These are phyloP conservation scores for Phytophthora nicotianae DNA, from an alignment of 352 stramenopile genomes.

Conservation along the genomic window DNA sequence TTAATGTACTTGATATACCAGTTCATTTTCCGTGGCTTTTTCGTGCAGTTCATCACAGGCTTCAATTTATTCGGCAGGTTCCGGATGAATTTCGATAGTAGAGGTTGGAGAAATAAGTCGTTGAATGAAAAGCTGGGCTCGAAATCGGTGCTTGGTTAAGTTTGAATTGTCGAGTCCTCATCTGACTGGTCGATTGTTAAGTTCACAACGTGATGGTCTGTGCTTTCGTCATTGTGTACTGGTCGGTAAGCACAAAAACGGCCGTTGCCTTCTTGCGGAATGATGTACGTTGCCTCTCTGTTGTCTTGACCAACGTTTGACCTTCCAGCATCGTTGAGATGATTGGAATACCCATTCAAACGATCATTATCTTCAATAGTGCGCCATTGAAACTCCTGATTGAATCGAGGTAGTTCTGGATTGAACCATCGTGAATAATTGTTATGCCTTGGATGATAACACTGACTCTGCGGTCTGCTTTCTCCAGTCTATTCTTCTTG, in stretches of 20 bases:
- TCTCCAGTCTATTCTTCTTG: neutral
- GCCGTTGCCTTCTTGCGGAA: neutral
- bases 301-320: neutral
- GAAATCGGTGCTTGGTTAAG: conserved; percentile 9
- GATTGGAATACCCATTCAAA: neutral
- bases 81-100: conserved; percentile 50
- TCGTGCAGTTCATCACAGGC: conserved; percentile 56
- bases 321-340: neutral
- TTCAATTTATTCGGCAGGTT: conserved; percentile 43
- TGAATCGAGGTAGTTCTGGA: neutral
- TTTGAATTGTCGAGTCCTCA: neutral
- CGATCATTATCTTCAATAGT: neutral
- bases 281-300: neutral
- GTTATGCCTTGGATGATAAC: neutral
- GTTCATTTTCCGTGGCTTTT: conserved; percentile 58
- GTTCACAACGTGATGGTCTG: neutral
- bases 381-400: neutral
- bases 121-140: conserved; percentile 48
- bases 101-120: conserved; percentile 45
- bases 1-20: conserved; percentile 63
- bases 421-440: neutral
- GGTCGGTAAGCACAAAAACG: neutral
- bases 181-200: neutral
- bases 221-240: neutral
- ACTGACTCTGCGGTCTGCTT: neutral